Conservation (phyloP, 169 alveolate genomes). For the Fabrea salina region DNA sequence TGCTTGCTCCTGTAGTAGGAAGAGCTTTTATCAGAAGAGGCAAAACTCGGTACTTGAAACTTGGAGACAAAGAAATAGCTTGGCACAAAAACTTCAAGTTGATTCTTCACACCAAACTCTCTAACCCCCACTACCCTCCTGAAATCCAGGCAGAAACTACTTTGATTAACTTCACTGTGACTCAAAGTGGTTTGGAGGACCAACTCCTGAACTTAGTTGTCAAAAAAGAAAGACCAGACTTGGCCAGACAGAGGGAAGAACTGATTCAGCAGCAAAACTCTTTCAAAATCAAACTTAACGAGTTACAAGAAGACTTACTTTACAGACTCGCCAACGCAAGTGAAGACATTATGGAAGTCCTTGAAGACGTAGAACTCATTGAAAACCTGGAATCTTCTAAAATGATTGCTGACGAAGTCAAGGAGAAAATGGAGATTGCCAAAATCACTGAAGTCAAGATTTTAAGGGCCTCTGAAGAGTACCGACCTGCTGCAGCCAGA, state of each 20-base stretch:
- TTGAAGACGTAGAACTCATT: conserved; percentile 92
- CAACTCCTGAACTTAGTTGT: conserved; percentile 92
- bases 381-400: conserved; percentile 93
- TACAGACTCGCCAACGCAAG: conserved; percentile 88
- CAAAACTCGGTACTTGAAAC: conserved; percentile 79
- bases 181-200: conserved; percentile 92
- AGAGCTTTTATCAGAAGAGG: conserved; percentile 91
- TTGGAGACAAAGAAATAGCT: conserved; percentile 90
- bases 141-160: conserved; percentile 95
- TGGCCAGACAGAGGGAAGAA: conserved; percentile 86
- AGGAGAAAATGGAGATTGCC: conserved; percentile 92
- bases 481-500: conserved; percentile 93
- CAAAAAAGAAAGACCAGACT: conserved; percentile 92
- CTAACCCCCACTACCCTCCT: conserved; percentile 96
- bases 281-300: conserved; percentile 90
- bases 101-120: conserved; percentile 90
- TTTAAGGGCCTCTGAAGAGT: conserved; percentile 91
- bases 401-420: conserved; percentile 90
- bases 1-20: conserved; percentile 91
- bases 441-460: conserved; percentile 91
- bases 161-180: conserved; percentile 93
- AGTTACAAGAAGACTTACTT: conserved; percentile 89
- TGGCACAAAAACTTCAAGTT: conserved; percentile 86
- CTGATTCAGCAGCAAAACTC: conserved; percentile 93
- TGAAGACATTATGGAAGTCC: conserved; percentile 88